A percentile compares a stretch with the other conserved stretches of the same genome.
phyloP scores from a whole-genome alignment of 768 basidiomycete genomes.

The Trametes coccinea region DNA sequence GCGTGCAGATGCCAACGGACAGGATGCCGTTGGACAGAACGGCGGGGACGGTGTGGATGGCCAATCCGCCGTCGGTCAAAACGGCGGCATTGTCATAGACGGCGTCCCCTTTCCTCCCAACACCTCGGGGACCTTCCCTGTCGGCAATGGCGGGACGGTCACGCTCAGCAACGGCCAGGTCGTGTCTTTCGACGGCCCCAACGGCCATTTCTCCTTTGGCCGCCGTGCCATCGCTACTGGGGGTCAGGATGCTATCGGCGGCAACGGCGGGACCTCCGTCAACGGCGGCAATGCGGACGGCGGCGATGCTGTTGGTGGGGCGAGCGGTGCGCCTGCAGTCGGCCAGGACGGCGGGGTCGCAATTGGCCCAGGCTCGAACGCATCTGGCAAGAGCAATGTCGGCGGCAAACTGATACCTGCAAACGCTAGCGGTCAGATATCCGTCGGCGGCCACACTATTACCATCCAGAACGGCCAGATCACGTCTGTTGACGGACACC shows the following conservation, averaged over 20 bases:
- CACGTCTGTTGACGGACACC: constrained; percentile 2
- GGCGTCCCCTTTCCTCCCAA: background rate
- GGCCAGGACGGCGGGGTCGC: background rate
- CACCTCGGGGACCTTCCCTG: background rate
- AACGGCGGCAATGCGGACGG: background rate
- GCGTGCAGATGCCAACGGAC: background rate
- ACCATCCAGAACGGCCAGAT: constrained; percentile 3
- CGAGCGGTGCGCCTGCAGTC: too few species aligned
- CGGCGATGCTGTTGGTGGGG: background rate
- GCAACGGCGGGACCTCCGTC: background rate
- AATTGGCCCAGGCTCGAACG: background rate
- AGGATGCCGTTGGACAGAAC: background rate
- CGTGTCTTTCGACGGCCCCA: background rate
- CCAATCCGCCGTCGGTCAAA: background rate
- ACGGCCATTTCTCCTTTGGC: background rate
- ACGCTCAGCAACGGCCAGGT: background rate
- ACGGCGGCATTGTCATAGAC: constrained; percentile 1
- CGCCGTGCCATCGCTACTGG: background rate
- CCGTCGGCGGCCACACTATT: constrained; percentile 6
- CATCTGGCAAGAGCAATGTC: background rate
- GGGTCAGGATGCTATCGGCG: background rate
- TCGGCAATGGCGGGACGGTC: background rate
- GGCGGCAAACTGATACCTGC: background rate
- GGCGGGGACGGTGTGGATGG: background rate
- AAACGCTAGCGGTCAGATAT: background rate